Evolutionary conservation across 2,329 filamentous ascomycete species (phyloP).

Genomic region (Aaosphaeria pasadenensis): DNA sequence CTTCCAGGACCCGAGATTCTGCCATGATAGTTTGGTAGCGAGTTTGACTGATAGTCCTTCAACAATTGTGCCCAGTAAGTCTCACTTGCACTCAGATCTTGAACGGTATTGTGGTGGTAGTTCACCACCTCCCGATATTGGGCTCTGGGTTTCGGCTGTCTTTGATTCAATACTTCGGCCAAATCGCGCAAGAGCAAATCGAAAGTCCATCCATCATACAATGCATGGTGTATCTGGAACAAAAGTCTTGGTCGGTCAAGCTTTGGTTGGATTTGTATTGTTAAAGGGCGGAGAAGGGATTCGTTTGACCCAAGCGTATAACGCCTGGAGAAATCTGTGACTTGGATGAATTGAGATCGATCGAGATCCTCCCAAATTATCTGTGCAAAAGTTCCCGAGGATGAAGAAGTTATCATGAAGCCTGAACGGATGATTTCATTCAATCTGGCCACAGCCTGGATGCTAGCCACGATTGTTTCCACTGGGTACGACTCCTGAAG

Average conservation of each 20-base stretch:
- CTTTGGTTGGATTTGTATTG: slow-evolving; percentile 52
- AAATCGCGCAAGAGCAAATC: slow-evolving; percentile 72
- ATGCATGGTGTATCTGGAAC: slow-evolving; percentile 71
- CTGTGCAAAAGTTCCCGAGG: slow-evolving; percentile 53
- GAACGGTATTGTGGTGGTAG: slow-evolving; percentile 40
- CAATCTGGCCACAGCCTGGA: slow-evolving; percentile 17
- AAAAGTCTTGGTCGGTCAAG: slow-evolving; percentile 16
- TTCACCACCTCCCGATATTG: slow-evolving; percentile 61
- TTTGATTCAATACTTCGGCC: slow-evolving; percentile 45
- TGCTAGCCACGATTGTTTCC: slow-evolving; percentile 38
- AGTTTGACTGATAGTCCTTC: slow-evolving; percentile 51
- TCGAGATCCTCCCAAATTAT: slow-evolving; percentile 60
- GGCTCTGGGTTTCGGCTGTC: slow-evolving; percentile 42
- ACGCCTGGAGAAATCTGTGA: slow-evolving; percentile 39
- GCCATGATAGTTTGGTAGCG: slow-evolving; percentile 59
- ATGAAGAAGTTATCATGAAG: slow-evolving; percentile 55
- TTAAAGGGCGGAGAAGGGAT: slow-evolving; percentile 58
- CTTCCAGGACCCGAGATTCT: slow-evolving; percentile 8
- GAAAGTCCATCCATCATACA: slow-evolving; percentile 94
- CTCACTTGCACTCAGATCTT: slow-evolving; percentile 20
- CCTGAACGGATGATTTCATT: slow-evolving; percentile 74
- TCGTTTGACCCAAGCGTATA: slow-evolving; percentile 35
- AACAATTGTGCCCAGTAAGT: slow-evolving; percentile 72
- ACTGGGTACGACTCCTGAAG: slow-evolving; percentile 39
- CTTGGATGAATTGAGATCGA: slow-evolving; percentile 44